phyloP scores from a whole-genome alignment of 2,329 filamentous ascomycete species.

The Colletotrichum musae region DNA sequence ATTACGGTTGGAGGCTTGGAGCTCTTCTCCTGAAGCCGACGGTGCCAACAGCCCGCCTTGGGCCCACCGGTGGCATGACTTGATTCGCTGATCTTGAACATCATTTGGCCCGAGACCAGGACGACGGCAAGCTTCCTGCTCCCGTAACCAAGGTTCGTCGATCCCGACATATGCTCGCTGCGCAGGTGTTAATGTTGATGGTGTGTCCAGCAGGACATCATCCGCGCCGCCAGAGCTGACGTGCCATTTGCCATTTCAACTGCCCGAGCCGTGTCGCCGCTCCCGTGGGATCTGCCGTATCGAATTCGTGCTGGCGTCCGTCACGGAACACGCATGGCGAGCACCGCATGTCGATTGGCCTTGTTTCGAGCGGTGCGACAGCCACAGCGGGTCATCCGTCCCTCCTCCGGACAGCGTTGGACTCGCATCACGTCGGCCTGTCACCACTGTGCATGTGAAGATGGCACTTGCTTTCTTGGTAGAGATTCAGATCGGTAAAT shows the following conservation, averaged over 20 bases:
- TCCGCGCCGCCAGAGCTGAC: constrained; percentile 1
- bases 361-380: constrained; percentile 25
- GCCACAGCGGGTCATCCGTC: constrained; percentile 26
- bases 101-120: not conserved
- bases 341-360: constrained; percentile 16
- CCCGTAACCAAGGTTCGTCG: constrained; percentile 4
- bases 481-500: constrained; percentile 30
- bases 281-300: constrained; percentile 17
- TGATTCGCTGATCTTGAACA: constrained; percentile 14
- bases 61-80: not conserved
- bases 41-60: not conserved
- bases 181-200: constrained; percentile 1
- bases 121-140: not conserved
- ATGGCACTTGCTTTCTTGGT: constrained; percentile 31
- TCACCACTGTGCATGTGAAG: constrained; percentile 34
- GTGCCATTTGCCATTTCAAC: constrained; percentile 17
- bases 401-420: not conserved
- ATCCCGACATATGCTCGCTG: constrained; percentile 3
- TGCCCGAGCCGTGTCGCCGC: constrained; percentile 26
- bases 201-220: constrained; percentile 8
- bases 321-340: constrained; percentile 10
- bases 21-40: not conserved
- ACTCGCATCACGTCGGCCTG: constrained; percentile 5
- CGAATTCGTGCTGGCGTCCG: constrained; percentile 16
- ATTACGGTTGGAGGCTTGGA: not conserved